Evolutionary conservation across 768 basidiomycete genomes (phyloP).

Genomic region (Strobilomyces dryophilus): DNA sequence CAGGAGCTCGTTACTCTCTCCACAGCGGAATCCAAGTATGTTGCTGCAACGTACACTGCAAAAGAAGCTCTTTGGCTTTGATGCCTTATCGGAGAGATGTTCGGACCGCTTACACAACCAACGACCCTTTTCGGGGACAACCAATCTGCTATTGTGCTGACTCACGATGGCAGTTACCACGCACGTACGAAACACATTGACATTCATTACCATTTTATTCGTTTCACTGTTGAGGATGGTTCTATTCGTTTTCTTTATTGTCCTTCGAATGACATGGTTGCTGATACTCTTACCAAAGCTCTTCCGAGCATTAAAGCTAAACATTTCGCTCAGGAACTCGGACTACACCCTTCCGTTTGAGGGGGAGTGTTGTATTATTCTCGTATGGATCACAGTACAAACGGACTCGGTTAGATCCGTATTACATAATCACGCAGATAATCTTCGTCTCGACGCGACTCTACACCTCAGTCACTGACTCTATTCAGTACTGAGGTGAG

Average conservation of each 20-base stretch:
- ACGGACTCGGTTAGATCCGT: no score
- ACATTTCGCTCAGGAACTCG: no score
- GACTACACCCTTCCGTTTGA: no score
- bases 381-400: no score
- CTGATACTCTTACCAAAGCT: neutral
- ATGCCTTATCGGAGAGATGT: neutral
- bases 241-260: neutral
- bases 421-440: no score
- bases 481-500: no score
- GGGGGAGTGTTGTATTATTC: no score
- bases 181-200: neutral
- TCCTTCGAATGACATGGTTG: neutral
- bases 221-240: neutral
- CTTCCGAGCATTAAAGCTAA: neutral
- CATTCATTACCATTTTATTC: neutral
- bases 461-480: no score
- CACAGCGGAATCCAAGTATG: neutral
- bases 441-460: no score
- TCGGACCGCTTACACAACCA: neutral
- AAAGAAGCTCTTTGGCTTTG: slow-evolving; percentile 1
- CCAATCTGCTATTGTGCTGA: no score
- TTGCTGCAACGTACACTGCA: neutral
- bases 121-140: neutral
- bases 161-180: neutral
- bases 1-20: neutral